Conservation (phyloP, 805 yeast genomes). For the Yarrowia phangngaensis region DNA sequence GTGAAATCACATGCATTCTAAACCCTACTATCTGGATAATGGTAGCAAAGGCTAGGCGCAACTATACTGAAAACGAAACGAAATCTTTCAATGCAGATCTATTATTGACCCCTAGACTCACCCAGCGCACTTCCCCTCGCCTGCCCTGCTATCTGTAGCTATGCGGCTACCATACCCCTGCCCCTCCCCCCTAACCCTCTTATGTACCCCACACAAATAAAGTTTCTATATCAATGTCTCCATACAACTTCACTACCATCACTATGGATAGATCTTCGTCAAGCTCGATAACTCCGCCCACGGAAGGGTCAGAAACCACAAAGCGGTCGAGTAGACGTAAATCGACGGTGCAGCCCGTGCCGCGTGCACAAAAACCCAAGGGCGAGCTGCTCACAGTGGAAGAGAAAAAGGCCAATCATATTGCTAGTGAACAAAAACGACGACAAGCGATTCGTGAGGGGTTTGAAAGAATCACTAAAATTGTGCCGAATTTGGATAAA, state of each 20-base stretch:
- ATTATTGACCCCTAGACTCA: no score
- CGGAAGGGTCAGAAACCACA: conserved; percentile 3
- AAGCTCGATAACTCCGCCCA: conserved; percentile 14
- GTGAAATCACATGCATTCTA: no score
- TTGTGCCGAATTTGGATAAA: conserved; percentile 70
- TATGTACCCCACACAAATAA: conserved; percentile 3
- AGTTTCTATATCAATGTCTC: neutral
- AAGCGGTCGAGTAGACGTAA: conserved; percentile 2
- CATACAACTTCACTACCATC: neutral
- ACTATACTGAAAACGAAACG: no score
- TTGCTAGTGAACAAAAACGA: conserved; percentile 81
- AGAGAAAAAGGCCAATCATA: conserved; percentile 59
- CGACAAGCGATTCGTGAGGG: conserved; percentile 80
- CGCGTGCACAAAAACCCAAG: conserved; percentile 28
- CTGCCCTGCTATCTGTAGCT: no score
- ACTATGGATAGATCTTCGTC: conserved; percentile 9
- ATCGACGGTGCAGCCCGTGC: conserved; percentile 22
- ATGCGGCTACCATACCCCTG: no score
- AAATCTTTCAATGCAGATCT: no score
- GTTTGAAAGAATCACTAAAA: conserved; percentile 66
- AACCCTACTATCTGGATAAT: no score
- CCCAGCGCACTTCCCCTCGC: no score
- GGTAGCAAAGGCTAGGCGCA: no score
- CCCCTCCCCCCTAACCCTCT: neutral
- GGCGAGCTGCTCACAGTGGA: conserved; percentile 36